These are phyloP conservation scores for Yamadazyma sp. DNA, from an alignment of 805 yeast species.

Conservation along the genomic window DNA sequence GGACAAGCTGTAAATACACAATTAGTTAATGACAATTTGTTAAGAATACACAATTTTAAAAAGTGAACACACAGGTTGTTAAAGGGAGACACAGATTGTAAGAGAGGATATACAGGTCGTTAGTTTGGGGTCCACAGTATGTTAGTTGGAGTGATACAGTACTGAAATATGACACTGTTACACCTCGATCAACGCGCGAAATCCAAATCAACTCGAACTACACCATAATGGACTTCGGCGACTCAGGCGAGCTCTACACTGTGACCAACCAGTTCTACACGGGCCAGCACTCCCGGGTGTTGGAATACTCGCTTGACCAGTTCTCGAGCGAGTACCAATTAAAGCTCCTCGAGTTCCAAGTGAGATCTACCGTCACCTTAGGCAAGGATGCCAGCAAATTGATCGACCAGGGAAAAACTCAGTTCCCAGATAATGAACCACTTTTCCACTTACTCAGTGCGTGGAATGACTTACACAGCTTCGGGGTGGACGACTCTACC, in stretches of 20 bases:
- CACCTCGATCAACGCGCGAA: too few species aligned
- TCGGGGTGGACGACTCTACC: constrained; percentile 44
- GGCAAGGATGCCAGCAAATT: constrained; percentile 38
- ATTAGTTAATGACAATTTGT: too few species aligned
- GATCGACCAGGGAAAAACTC: constrained; percentile 34
- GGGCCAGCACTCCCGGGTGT: constrained; percentile 51
- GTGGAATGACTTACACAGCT: constrained; percentile 43
- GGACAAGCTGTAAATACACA: too few species aligned
- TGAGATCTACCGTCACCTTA: constrained; percentile 39
- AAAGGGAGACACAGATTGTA: too few species aligned
- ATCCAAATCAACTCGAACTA: background rate
- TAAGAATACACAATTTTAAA: too few species aligned
- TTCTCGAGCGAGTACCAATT: constrained; percentile 37
- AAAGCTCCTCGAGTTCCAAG: constrained; percentile 41
- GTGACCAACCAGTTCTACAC: constrained; percentile 62
- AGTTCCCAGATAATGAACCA: constrained; percentile 35
- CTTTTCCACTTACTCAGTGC: constrained; percentile 40
- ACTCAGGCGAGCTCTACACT: constrained; percentile 52
- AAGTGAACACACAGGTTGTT: too few species aligned
- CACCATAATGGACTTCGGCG: constrained; percentile 39
- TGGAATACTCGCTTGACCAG: constrained; percentile 36
- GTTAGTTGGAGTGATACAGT: too few species aligned
- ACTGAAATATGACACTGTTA: too few species aligned
- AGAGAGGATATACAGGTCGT: too few species aligned
- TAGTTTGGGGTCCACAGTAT: too few species aligned